Conservation (phyloP, 139 green algal genomes). For the Chlorella sp. region DNA sequence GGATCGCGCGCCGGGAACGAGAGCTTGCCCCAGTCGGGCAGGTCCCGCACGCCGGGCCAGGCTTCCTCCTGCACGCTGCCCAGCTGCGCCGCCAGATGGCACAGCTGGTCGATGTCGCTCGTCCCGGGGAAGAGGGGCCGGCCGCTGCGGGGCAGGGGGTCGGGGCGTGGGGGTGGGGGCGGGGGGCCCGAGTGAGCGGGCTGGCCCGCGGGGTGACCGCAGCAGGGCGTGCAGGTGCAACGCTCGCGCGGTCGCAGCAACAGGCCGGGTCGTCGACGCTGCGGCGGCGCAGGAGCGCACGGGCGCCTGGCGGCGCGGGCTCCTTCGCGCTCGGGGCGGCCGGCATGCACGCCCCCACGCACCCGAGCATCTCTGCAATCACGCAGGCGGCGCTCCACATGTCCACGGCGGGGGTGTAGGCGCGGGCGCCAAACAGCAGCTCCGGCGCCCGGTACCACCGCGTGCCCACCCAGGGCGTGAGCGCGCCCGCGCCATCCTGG, state of each 20-base stretch:
- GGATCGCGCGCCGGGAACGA: constrained; percentile 1
- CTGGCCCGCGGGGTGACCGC: no score
- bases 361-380: constrained; percentile 85
- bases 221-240: no score
- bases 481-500: constrained; percentile 33
- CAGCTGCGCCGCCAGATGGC: constrained; percentile 70
- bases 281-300: no score
- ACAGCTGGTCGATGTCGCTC: constrained; percentile 92
- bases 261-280: no score
- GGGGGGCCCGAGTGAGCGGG: no score
- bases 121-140: constrained; percentile 88
- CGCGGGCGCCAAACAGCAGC: constrained; percentile 82
- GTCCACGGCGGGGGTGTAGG: constrained; percentile 86
- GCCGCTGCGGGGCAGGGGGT: no score
- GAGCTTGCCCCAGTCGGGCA: constrained; percentile 78
- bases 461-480: constrained; percentile 94
- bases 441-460: constrained; percentile 94
- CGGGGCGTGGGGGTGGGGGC: no score
- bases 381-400: constrained; percentile 91
- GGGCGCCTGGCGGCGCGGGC: no score
- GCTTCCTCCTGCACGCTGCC: constrained; percentile 54
- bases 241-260: no score
- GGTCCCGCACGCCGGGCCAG: constrained; percentile 55
- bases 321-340: no score
- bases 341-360: no score